phyloP scores from a whole-genome alignment of 140 eudicot genomes.

The Stevia rebaudiana region DNA sequence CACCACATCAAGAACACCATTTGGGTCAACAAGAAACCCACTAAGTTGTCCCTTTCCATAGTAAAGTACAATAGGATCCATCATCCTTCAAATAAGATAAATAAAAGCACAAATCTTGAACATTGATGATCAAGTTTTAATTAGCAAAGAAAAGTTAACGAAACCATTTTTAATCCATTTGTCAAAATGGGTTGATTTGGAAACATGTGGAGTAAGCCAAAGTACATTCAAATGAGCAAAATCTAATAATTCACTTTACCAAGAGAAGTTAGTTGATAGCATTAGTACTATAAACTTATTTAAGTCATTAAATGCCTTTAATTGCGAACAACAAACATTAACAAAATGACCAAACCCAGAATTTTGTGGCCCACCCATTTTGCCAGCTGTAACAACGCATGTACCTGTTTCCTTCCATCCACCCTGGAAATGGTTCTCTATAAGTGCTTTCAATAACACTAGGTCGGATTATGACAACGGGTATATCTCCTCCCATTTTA shows the following conservation, averaged over 20 bases:
- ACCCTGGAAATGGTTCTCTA: slow-evolving; percentile 93
- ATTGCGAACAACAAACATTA: neutral
- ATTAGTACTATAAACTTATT: neutral
- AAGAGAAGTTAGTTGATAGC: neutral
- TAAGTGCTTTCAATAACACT: slow-evolving; percentile 94
- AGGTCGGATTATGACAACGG: slow-evolving; percentile 90
- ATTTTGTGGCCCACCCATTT: neutral
- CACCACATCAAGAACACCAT: slow-evolving; percentile 96
- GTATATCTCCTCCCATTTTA: slow-evolving; percentile 75
- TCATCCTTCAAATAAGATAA: slow-evolving; percentile 58
- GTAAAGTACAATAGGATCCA: slow-evolving; percentile 87
- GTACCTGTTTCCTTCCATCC: slow-evolving; percentile 98
- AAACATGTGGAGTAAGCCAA: neutral
- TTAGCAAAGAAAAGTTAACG: neutral
- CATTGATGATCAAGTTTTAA: slow-evolving; percentile 10
- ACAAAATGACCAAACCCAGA: neutral
- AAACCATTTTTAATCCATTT: neutral
- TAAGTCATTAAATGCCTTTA: neutral
- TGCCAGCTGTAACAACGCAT: neutral
- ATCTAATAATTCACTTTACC: neutral
- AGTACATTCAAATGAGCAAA: neutral
- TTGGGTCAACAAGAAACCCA: slow-evolving; percentile 87
- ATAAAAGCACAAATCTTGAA: slow-evolving; percentile 6
- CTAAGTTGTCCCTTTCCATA: slow-evolving; percentile 94
- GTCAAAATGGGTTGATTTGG: neutral